These are phyloP conservation scores for Colletotrichum tropicale DNA, from an alignment of 2,329 filamentous ascomycete genomes.

Conservation along the genomic window DNA sequence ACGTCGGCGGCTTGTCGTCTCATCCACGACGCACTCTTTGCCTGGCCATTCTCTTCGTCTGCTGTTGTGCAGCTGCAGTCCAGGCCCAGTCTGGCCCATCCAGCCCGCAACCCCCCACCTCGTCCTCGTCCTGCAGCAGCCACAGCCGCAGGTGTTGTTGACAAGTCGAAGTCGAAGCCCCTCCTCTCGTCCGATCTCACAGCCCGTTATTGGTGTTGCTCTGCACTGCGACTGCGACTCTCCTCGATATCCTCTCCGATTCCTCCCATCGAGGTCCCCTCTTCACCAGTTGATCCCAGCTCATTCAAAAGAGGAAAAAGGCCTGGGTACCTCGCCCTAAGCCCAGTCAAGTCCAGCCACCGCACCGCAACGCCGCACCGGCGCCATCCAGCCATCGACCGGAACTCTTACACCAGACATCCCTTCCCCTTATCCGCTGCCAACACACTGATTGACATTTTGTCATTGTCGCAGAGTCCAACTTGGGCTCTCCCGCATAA, in stretches of 20 bases:
- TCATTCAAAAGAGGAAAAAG: neutral
- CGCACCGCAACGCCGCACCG: neutral
- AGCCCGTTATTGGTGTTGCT: neutral
- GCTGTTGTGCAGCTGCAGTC: neutral
- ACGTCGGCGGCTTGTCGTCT: conserved; percentile 18
- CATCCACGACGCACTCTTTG: neutral
- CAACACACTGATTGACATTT: conserved; percentile 13
- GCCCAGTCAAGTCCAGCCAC: neutral
- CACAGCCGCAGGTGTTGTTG: neutral
- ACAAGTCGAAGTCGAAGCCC: neutral
- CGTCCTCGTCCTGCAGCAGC: neutral
- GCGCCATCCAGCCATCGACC: conserved; percentile 1
- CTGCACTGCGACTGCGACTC: neutral
- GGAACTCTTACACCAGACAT: neutral
- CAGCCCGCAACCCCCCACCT: neutral
- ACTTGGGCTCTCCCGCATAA: conserved; percentile 1
- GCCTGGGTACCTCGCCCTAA: neutral
- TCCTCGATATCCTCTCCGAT: neutral
- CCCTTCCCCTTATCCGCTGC: neutral
- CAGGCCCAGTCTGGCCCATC: neutral
- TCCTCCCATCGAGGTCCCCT: neutral
- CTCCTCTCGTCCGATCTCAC: conserved; percentile 5
- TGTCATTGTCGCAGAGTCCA: neutral
- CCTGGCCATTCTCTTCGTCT: neutral
- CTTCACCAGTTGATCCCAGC: neutral